phyloP scores from a whole-genome alignment of 495 filamentous ascomycete genomes.

The Gamarada debralockiae region DNA sequence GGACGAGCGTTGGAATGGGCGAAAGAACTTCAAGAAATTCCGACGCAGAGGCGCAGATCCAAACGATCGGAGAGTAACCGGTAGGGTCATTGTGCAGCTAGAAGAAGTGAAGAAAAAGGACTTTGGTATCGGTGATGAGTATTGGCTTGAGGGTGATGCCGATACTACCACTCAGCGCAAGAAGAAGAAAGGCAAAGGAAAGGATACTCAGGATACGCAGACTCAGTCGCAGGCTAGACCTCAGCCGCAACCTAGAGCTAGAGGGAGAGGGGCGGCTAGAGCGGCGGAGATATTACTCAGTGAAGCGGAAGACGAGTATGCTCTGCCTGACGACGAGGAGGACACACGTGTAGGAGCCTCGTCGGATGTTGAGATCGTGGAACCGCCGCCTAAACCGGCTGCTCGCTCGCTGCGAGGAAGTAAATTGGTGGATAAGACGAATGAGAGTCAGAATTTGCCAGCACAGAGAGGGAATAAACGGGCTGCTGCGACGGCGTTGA shows the following conservation, averaged over 20 bases:
- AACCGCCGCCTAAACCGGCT: slow-evolving; percentile 21
- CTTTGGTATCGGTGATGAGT: slow-evolving; percentile 80
- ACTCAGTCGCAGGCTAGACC: slow-evolving; percentile 23
- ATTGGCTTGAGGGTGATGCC: slow-evolving; percentile 47
- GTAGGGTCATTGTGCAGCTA: slow-evolving; percentile 68
- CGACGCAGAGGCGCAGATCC: slow-evolving; percentile 56
- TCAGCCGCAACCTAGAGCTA: slow-evolving; percentile 22
- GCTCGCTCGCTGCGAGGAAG: slow-evolving; percentile 25
- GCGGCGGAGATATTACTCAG: slow-evolving; percentile 17
- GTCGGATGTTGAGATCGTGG: slow-evolving; percentile 25
- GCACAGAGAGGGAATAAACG: slow-evolving; percentile 30
- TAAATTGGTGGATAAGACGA: slow-evolving; percentile 32
- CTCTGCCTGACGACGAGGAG: neutral
- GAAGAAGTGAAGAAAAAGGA: slow-evolving; percentile 76
- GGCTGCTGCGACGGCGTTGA: slow-evolving; percentile 29
- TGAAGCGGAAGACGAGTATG: slow-evolving; percentile 20
- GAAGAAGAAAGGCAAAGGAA: slow-evolving; percentile 28
- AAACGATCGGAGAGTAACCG: slow-evolving; percentile 30
- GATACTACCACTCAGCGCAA: slow-evolving; percentile 2
- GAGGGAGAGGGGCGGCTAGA: slow-evolving; percentile 24
- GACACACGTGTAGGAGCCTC: neutral
- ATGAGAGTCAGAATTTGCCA: slow-evolving; percentile 18
- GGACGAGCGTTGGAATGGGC: slow-evolving; percentile 91
- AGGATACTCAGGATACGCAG: slow-evolving; percentile 15
- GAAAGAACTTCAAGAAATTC: slow-evolving; percentile 96